Evolutionary conservation across 306 rosid species (phyloP).

Genomic region (Cucurbita ficifolia): DNA sequence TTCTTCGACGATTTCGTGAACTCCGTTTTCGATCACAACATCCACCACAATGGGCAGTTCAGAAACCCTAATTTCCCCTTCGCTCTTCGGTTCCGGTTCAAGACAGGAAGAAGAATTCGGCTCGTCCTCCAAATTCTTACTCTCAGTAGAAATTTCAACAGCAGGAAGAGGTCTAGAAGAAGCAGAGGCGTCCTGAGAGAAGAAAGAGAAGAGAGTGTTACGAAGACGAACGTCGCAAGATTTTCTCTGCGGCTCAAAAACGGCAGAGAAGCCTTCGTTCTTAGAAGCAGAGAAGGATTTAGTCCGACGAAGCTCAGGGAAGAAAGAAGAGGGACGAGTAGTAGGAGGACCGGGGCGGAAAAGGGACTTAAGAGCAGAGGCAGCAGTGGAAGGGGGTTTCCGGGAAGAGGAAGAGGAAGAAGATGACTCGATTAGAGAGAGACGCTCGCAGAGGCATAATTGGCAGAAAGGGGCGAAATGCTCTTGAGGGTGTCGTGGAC

Average conservation of each 20-base stretch:
- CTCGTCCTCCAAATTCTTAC: conserved; percentile 16
- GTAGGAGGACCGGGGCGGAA: conserved; percentile 36
- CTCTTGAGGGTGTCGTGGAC: conserved; percentile 73
- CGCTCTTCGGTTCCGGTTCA: conserved; percentile 29
- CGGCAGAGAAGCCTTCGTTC: conserved; percentile 61
- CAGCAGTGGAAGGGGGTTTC: conserved; percentile 55
- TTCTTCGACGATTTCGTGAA: conserved; percentile 57
- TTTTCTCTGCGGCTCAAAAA: conserved; percentile 75
- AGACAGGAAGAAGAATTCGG: conserved; percentile 26
- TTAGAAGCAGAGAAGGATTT: conserved; percentile 91
- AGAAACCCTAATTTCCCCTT: conserved; percentile 33
- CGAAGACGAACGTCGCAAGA: conserved; percentile 94
- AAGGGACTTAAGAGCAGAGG: conserved; percentile 84
- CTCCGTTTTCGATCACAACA: conserved; percentile 33
- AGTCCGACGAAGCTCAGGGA: conserved; percentile 94
- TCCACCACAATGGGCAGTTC: conserved; percentile 19
- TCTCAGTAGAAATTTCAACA: conserved; percentile 17
- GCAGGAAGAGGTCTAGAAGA: not conserved
- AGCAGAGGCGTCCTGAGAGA: conserved; percentile 29
- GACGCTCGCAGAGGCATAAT: conserved; percentile 96
- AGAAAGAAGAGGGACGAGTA: conserved; percentile 20
- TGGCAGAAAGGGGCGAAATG: conserved; percentile 87
- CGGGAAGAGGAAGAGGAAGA: conserved; percentile 29
- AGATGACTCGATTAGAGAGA: conserved; percentile 63
- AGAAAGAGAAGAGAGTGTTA: conserved; percentile 49